phyloP scores from a whole-genome alignment of 148 eudicot species.

The Rhododendron mucronatum region DNA sequence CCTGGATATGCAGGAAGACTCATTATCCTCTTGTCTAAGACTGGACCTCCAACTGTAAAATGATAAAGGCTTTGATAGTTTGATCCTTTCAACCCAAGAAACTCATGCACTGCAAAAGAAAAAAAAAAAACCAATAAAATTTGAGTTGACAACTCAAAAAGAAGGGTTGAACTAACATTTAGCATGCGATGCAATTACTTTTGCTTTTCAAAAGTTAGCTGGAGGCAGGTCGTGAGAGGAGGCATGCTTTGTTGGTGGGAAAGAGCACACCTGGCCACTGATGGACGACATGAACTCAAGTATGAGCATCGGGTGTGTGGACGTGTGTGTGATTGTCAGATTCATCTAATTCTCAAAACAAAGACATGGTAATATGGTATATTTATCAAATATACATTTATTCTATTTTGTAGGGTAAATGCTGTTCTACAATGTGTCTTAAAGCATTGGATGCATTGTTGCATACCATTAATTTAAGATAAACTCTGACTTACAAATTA shows the following conservation, averaged over 20 bases:
- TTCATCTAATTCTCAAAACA: background rate
- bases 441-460: background rate
- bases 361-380: background rate
- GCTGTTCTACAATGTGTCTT: background rate
- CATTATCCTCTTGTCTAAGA: constrained; percentile 82
- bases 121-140: background rate
- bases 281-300: background rate
- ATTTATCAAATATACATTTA: background rate
- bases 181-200: background rate
- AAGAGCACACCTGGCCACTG: background rate
- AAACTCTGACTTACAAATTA: background rate
- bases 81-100: constrained; percentile 70
- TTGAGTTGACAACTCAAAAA: background rate
- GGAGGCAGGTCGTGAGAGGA: background rate
- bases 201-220: background rate
- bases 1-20: constrained; percentile 95
- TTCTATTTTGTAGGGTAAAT: background rate
- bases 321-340: background rate
- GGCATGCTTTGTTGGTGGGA: background rate
- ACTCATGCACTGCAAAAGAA: constrained; percentile 64
- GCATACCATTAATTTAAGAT: background rate
- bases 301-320: background rate
- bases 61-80: constrained; percentile 81
- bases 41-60: constrained; percentile 84
- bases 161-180: background rate